A percentile compares a stretch with the other conserved stretches of the same genome.
phyloP scores from a whole-genome alignment of 345 rosid genomes.

The Gossypium longicalyx region DNA sequence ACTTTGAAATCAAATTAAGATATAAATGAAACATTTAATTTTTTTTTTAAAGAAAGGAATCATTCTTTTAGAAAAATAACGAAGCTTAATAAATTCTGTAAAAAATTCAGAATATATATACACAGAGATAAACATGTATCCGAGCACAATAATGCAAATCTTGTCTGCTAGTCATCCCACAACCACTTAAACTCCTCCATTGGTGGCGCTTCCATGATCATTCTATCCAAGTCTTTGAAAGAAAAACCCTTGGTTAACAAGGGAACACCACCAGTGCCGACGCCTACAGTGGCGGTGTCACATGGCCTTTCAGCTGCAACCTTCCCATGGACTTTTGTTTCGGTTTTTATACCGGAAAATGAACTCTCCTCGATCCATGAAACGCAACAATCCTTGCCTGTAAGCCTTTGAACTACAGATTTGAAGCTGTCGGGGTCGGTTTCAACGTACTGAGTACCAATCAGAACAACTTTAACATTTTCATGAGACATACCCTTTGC shows the following conservation, averaged over 20 bases:
- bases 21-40: too few relatives aligned
- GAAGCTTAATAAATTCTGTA: too few relatives aligned
- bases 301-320: neutral
- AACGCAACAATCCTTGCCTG: slow-evolving; percentile 50
- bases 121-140: too few relatives aligned
- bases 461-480: slow-evolving; percentile 44
- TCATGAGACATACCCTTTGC: neutral
- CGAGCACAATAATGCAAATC: neutral
- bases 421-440: slow-evolving; percentile 54
- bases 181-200: slow-evolving; percentile 26
- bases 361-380: slow-evolving; percentile 11
- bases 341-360: neutral
- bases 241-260: slow-evolving; percentile 24
- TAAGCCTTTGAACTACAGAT: slow-evolving; percentile 61
- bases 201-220: slow-evolving; percentile 33
- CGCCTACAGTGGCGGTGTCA: neutral
- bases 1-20: too few relatives aligned
- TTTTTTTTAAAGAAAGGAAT: too few relatives aligned
- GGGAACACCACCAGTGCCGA: neutral
- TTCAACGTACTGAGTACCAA: slow-evolving; percentile 52
- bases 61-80: too few relatives aligned
- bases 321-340: neutral
- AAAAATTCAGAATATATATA: neutral
- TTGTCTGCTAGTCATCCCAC: slow-evolving; percentile 9
- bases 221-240: slow-evolving; percentile 32